A percentile compares a stretch with the other conserved stretches of the same genome.
Evolutionary conservation across 148 eudicot species (phyloP).

Genomic region (Rhododendron kiyosumense): DNA sequence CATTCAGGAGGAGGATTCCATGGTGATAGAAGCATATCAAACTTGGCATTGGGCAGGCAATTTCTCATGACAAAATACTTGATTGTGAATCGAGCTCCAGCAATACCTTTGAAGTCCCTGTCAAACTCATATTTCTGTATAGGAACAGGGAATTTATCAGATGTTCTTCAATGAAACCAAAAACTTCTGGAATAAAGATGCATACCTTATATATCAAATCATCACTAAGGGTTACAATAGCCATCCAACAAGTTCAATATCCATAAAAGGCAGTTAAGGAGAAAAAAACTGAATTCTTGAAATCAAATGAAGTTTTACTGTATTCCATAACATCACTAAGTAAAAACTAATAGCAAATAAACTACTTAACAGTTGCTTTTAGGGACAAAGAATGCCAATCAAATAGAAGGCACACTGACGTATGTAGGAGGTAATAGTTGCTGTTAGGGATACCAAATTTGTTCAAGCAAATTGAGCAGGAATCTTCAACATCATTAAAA

Average conservation of each 20-base stretch:
- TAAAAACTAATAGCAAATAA: background rate
- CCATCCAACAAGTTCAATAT: background rate
- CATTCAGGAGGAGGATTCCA: conserved; percentile 99
- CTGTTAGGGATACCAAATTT: background rate
- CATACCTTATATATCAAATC: background rate
- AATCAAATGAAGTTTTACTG: background rate
- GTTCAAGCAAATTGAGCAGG: background rate
- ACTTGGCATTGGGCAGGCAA: conserved; percentile 87
- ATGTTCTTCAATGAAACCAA: background rate
- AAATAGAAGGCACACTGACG: background rate
- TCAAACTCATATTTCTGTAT: conserved; percentile 95
- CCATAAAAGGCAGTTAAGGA: background rate
- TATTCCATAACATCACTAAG: background rate
- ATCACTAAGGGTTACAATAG: background rate
- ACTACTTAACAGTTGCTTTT: background rate
- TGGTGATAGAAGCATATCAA: conserved; percentile 86
- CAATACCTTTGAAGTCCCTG: conserved; percentile 88
- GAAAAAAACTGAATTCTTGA: background rate
- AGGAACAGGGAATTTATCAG: conserved; percentile 18
- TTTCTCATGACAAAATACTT: conserved; percentile 84
- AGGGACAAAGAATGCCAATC: background rate
- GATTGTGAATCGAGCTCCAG: conserved; percentile 83
- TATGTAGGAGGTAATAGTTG: background rate
- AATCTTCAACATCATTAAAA: background rate
- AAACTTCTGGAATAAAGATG: background rate